Base-by-base conservation (phyloP, 306 rosid species). In the Fragaria nilgerrensis region DNA sequence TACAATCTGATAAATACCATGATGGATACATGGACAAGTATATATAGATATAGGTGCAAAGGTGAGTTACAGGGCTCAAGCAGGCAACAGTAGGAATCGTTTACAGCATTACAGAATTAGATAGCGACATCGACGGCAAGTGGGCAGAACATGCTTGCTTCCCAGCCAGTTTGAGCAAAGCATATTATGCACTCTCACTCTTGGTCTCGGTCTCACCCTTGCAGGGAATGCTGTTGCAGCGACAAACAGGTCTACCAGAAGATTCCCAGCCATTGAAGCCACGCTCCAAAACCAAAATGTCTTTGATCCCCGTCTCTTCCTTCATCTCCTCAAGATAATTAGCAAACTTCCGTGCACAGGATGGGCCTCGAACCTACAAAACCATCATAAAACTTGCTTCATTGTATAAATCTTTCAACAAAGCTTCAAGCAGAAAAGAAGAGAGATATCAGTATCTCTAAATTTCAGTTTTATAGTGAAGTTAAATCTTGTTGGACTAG, bases 231-330 rank as follows among this genome's bases (percentile, higher is more conserved):
- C 79, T 82, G 50, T 62, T 84, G 87, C 97, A 94, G 83, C 85
- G 93, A 82, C 98, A 94, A 86, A 94, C 92, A 20, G 97, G 98
- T 74, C 88, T 82, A 22, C 95, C 96, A 70, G 97, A 89, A 77
- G 95, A 85, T 76, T 90, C 93, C 98, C 98, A 94, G 68, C 96
- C 97, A 55, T 92, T 94, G 90, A 87, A 94, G 87, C 98, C 98
- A 17, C 93, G 91, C 74, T 94, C 98, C 77, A 92, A 90, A 76
- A 94, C 87, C 93, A 88, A 75, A 36, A 94, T 84, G 83, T 88
- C 87, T 80, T 90, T 92, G 84, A 90, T 87, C 72, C 97, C 97
- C 5, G 80, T 66, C 59, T 90, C 96, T 65, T 92, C 95, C 83
- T 92, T 92, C 69, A 66, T 79, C 80, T 86, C 89, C 82, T 81